phyloP scores from a whole-genome alignment of 2,329 filamentous ascomycete genomes.

The Phialocephala subalpina region DNA sequence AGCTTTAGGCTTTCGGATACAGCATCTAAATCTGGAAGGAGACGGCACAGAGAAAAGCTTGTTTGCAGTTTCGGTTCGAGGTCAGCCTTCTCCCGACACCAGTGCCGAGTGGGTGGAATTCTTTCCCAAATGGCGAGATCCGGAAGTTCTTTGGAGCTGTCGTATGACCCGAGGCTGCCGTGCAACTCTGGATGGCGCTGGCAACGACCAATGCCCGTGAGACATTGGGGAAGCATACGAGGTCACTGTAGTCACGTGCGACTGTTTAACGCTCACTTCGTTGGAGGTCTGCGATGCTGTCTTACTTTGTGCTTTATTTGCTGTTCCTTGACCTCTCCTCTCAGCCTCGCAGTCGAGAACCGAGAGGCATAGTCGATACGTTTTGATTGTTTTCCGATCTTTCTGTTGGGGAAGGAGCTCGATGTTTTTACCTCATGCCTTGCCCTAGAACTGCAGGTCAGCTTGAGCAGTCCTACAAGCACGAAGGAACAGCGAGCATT shows the following conservation, averaged over 20 bases:
- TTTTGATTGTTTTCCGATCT: not conserved
- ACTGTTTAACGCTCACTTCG: not conserved
- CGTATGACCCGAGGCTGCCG: not conserved
- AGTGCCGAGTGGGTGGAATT: conserved; percentile 2
- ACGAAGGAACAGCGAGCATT: too few species aligned
- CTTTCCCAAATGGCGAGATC: not conserved
- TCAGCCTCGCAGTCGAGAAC: not conserved
- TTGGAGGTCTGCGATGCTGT: not conserved
- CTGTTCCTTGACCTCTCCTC: not conserved
- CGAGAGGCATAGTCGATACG: not conserved
- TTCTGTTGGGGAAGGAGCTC: not conserved
- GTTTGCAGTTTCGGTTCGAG: not conserved
- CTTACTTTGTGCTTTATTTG: not conserved
- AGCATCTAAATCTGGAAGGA: not conserved
- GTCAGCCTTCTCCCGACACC: not conserved
- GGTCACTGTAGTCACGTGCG: not conserved
- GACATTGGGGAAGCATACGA: not conserved
- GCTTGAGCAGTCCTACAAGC: too few species aligned
- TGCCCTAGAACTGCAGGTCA: not conserved
- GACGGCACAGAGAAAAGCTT: not conserved
- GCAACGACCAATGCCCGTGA: not conserved
- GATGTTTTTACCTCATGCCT: not conserved
- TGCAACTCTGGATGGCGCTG: not conserved
- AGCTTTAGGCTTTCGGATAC: conserved; percentile 2
- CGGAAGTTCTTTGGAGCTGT: not conserved